Percentiles rank a stretch among this genome's conserved stretches.
phyloP scores from a whole-genome alignment of 352 stramenopile species.

The Stramenopiles sp. region DNA sequence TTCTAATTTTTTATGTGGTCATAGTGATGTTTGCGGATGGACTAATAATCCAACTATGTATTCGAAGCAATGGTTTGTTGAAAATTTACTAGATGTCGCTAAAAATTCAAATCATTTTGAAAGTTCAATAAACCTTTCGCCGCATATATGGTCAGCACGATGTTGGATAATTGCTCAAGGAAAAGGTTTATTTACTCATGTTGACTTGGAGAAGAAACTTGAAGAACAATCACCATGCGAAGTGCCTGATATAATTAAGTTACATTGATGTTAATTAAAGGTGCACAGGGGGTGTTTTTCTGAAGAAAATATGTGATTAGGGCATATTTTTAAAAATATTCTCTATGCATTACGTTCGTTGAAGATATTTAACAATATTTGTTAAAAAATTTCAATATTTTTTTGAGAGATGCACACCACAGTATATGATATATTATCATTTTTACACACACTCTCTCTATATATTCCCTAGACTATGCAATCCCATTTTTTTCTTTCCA shows the following conservation, averaged over 20 bases:
- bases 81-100: neutral
- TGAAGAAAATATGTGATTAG: too few relatives aligned
- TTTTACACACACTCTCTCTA: too few relatives aligned
- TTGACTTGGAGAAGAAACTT: neutral
- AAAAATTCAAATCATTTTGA: neutral
- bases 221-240: neutral
- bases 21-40: neutral
- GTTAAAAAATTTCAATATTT: too few relatives aligned
- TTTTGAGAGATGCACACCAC: too few relatives aligned
- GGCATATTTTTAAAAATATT: too few relatives aligned
- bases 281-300: neutral
- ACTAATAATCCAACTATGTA: constrained; percentile 2
- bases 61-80: neutral
- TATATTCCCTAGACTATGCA: neutral
- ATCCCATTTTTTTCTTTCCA: neutral
- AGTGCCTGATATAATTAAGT: neutral
- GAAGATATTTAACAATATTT: too few relatives aligned
- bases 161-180: neutral
- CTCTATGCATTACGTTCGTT: too few relatives aligned
- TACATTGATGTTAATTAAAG: neutral
- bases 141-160: neutral
- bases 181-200: neutral
- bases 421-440: too few relatives aligned
- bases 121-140: constrained; percentile 2
- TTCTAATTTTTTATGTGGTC: neutral